Conservation (phyloP, 495 filamentous ascomycete genomes). For the Pyrenula aspistea region DNA sequence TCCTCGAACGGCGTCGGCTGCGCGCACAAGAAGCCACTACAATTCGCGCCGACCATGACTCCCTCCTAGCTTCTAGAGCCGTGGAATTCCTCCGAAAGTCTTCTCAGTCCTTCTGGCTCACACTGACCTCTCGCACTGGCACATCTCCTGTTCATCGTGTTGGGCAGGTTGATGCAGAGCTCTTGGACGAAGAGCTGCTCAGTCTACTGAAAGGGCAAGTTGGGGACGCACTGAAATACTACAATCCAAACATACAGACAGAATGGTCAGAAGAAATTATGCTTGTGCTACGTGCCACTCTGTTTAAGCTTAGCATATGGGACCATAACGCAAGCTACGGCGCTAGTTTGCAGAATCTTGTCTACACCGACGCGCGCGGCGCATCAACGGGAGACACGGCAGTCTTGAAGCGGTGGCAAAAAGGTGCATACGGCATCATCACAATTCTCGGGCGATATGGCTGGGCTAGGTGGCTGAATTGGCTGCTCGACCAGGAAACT, state of each 20-base stretch:
- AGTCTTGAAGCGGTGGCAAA: slow-evolving; percentile 51
- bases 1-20: slow-evolving; percentile 63
- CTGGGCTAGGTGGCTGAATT: slow-evolving; percentile 84
- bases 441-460: slow-evolving; percentile 81
- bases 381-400: background rate
- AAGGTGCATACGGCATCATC: slow-evolving; percentile 67
- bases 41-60: slow-evolving; percentile 37
- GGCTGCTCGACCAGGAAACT: slow-evolving; percentile 62
- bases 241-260: slow-evolving; percentile 53
- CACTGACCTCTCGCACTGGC: slow-evolving; percentile 61
- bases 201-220: slow-evolving; percentile 76
- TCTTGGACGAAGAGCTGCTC: slow-evolving; percentile 89
- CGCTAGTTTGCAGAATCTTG: slow-evolving; percentile 79
- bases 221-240: slow-evolving; percentile 80
- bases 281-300: slow-evolving; percentile 57
- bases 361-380: slow-evolving; percentile 74
- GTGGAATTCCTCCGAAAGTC: slow-evolving; percentile 27
- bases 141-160: slow-evolving; percentile 82
- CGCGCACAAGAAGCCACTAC: slow-evolving; percentile 42
- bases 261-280: slow-evolving; percentile 82
- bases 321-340: slow-evolving; percentile 93
- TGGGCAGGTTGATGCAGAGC: slow-evolving; percentile 90
- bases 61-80: slow-evolving; percentile 40
- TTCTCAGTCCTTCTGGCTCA: slow-evolving; percentile 47
- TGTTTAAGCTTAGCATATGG: slow-evolving; percentile 96